Percentiles rank a stretch among this genome's conserved stretches.
These are phyloP conservation scores for Aspergillus neotritici DNA, from an alignment of 2,329 filamentous ascomycete genomes.

Conservation along the genomic window DNA sequence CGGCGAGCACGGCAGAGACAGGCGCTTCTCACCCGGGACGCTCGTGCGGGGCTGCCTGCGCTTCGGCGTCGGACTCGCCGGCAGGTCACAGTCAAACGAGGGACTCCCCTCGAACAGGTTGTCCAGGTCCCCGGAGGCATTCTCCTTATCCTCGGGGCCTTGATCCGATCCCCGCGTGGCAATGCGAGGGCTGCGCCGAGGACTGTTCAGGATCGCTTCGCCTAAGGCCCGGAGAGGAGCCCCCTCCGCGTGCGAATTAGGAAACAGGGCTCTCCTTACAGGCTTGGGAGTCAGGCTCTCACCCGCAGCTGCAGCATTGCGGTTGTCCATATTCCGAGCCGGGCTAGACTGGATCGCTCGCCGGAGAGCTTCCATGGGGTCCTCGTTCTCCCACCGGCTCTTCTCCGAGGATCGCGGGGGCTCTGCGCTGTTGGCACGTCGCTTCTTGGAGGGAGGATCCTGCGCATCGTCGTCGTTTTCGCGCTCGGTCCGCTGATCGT, in stretches of 20 bases:
- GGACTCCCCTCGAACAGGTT: slow-evolving; percentile 59
- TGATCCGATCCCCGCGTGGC: slow-evolving; percentile 33
- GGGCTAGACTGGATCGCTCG: slow-evolving; percentile 59
- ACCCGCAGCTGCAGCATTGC: slow-evolving; percentile 34
- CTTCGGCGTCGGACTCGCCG: slow-evolving; percentile 48
- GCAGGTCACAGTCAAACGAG: slow-evolving; percentile 48
- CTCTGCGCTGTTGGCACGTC: slow-evolving; percentile 46
- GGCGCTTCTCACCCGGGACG: slow-evolving; percentile 26
- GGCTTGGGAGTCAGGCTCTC: slow-evolving; percentile 54
- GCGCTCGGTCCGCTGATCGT: slow-evolving; percentile 20
- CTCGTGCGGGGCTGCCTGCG: slow-evolving; percentile 50
- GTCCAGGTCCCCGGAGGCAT: slow-evolving; percentile 50
- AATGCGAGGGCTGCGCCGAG: slow-evolving; percentile 41
- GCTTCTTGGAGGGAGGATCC: slow-evolving; percentile 34
- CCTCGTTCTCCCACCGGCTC: slow-evolving; percentile 32
- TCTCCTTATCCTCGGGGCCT: slow-evolving; percentile 53
- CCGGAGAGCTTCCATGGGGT: slow-evolving; percentile 43
- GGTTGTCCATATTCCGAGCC: slow-evolving; percentile 45
- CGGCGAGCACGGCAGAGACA: slow-evolving; percentile 37
- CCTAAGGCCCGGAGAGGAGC: slow-evolving; percentile 33
- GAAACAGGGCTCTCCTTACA: slow-evolving; percentile 42
- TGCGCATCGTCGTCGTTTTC: slow-evolving; percentile 27
- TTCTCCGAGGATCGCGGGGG: slow-evolving; percentile 33
- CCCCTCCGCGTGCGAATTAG: slow-evolving; percentile 31
- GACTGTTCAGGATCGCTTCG: slow-evolving; percentile 42